A percentile compares a stretch with the other conserved stretches of the same genome.
Conservation (phyloP, 176 grass and related monocot genomes). For the Triticum timopheevii region DNA sequence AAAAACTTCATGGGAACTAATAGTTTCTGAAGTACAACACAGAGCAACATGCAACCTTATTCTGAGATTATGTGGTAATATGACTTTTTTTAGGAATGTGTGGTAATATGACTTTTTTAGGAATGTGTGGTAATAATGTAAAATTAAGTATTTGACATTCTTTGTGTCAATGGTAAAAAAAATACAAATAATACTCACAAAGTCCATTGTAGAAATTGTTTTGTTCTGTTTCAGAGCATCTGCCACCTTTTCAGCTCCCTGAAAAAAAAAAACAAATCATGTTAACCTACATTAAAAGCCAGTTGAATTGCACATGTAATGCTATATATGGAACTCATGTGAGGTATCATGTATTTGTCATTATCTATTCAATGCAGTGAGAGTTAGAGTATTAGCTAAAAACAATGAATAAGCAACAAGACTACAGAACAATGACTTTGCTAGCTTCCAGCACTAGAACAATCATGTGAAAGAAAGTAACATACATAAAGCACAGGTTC, state of each 20-base stretch:
- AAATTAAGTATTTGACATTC: neutral
- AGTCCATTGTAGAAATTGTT: conserved; percentile 83
- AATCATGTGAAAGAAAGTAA: neutral
- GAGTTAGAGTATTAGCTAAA: neutral
- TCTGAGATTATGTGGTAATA: conserved; percentile 6
- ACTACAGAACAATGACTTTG: neutral
- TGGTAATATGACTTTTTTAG: neutral
- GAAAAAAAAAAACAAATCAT: conserved; percentile 42
- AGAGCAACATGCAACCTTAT: neutral
- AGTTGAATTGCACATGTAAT: conserved; percentile 15
- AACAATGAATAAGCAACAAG: conserved; percentile 1
- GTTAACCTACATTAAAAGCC: conserved; percentile 28
- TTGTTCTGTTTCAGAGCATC: conserved; percentile 90
- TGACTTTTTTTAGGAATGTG: neutral
- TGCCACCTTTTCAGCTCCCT: conserved; percentile 91
- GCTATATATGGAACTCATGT: neutral
- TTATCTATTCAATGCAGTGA: neutral
- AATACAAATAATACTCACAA: conserved; percentile 56
- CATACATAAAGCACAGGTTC: neutral
- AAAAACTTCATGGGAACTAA: neutral
- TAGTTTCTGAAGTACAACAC: neutral
- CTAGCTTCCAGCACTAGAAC: neutral
- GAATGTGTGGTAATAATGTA: neutral
- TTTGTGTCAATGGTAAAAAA: neutral
- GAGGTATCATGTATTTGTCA: neutral